Evolutionary conservation across 805 yeast genomes (phyloP), one percentile per base, ranked within the genome.

Genomic region (Saturnispora mendoncae): DNA sequence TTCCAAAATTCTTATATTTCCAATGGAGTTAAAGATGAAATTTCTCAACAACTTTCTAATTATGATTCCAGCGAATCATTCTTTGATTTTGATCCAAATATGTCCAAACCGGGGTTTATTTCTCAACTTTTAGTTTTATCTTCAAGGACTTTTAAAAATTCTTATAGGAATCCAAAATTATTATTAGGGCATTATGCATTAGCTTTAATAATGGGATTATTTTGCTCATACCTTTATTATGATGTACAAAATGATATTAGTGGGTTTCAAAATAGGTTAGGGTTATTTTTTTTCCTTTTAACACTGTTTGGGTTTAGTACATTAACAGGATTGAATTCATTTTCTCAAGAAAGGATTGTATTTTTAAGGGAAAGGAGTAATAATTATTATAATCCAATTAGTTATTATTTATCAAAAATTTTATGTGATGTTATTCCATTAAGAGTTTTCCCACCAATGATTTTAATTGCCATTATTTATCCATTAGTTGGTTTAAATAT

Each of bases 221-320:
- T 90, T 61, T 80, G 95, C 61, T 96, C 97, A 0, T 74, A 74
- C 38, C 67, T 92, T 31, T 92, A 92, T 60, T 90, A 80, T 62
- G 71, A 86, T 54, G 78, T 90, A 20, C 67, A 78, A 32, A 83
- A 86, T 56, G 96, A 90, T 58, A 90, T 92, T 42, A 79, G 95
- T 53, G 98, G 98, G 0, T 92, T 92, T 68, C 98, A 92, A 60
- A 92, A 92, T 61, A 72, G 98, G 52, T 69, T 92, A 49, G 98
- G 98, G 0, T 67, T 92, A 45, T 92, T 92, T 62, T 90, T 92
- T 67, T 92, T 92, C 60, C 63, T 88, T 39, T 68, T 92, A 46
- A 85, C 97, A 3, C 74, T 88, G 53, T 88, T 92, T 66, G 98
- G 98, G 0, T 92, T 92, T 60, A 81, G 94, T 1, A 82, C 97